Base-by-base conservation (phyloP, 164 flowering plant genomes). In the Aristolochia contorta region DNA sequence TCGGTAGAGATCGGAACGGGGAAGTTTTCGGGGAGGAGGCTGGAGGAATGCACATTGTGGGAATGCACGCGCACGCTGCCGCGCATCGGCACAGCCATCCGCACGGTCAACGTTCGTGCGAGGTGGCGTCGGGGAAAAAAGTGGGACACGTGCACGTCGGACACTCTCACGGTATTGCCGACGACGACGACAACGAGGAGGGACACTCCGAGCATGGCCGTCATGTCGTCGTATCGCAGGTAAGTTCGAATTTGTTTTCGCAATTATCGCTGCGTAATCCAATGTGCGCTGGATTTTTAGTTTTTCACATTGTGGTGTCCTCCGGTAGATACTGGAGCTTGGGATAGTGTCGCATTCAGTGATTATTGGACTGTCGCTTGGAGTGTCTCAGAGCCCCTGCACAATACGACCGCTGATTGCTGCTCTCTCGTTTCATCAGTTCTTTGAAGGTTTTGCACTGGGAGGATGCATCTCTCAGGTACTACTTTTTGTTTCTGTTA, bases 211-310 rank as follows among this genome's bases (percentile, higher is more conserved):
- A 54, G 46, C 74, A 79, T 19, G 74, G 73, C 1, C 66, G 98
- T 60, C 97, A 89, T 67, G 89, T 90, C 45, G 87, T 90, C 24
- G 98, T 92, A 64, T 87, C 98, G 1, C 98, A 92, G 91, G 98
- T 85, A 66, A 72, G 59, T 56, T 49, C 53, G 46, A 56, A 56
- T 13, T 33, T 16, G 59, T 5, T 5, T 25, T 9, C 20, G 33
- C 43, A 23, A 14, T 23, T 56, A 21, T 18, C 13, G 18, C 12
- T 25, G 33, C 24, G 20, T 27, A 6, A 13, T 27, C 23, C 16
- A 25, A 32, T 15, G 20, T 6, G 13, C 47, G 4, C 15, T 22
- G 43, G 51, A 27, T 8, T 59, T 47, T 13, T 33, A 20, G 24
- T 16, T 16, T 21, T 21, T 30, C 18, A 16, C 10, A 25, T 57